Base-by-base conservation (phyloP, 306 rosid genomes). In the Cajanus cajan region DNA sequence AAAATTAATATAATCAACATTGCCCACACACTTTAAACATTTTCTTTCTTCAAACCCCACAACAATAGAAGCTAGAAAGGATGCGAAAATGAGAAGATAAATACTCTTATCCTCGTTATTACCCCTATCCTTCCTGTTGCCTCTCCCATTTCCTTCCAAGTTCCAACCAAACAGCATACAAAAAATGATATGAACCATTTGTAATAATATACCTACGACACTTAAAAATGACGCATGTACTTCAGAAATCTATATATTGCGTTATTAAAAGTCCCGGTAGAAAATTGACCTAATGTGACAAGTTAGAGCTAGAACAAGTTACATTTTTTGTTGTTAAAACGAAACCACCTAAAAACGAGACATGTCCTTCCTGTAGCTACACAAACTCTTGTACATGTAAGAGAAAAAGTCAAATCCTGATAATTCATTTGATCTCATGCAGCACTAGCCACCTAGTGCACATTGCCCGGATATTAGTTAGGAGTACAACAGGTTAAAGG, bases 391-490 rank as follows among this genome's bases (percentile, higher is more conserved):
- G 3, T 31, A 31, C 10, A 14, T 24, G 5, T 14, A 61, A 7
- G 12, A 14, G 61, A 22, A 33, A 15, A 65, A 0, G 33, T n/a
- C 0, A 44, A 36, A 21, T 51, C 37, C 62, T 9, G 22, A 52
- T 4, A 28, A 44, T 41, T 22, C 31, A 65, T 72, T 59, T 34
- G 52, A 72, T 77, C 48, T 55, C 76, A 19, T 71, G 37, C 61
- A 28, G 37, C 61, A 80, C 70, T 58, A 51, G 31, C 52, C 40
- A 71, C 22, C 52, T 5, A 40, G 59, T 13, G 10, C 73, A 74
- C 51, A n/a, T 64, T 55, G 44, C 64, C 44, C 1, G 63, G 59
- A 59, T 39, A 80, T 74, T 73, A 76, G 44, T 47, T 40, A 24
- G 4, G 66, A 50, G 61, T 78, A 68, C 80, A 48, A 14, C 21